Percentiles rank a stretch among this genome's conserved stretches.
phyloP scores from a whole-genome alignment of 1,284 basidiomycete genomes.

The Pseudozyma tsukubaensis region DNA sequence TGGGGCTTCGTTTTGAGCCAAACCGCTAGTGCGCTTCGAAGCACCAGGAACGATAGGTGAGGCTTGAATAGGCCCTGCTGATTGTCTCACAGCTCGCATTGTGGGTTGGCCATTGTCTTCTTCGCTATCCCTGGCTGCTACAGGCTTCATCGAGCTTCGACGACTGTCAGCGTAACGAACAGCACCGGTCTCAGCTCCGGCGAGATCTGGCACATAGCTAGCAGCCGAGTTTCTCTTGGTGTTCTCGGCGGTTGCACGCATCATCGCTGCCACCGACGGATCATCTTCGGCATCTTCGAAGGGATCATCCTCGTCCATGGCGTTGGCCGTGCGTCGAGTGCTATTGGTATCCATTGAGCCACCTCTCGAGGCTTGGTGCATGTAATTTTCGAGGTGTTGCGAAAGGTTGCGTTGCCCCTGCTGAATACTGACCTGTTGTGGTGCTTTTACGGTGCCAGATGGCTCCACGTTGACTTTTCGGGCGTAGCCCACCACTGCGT shows the following conservation, averaged over 20 bases:
- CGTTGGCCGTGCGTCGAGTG: constrained; percentile 7
- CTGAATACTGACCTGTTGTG: constrained; percentile 42
- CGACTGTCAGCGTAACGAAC: constrained; percentile 31
- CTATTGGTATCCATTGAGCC: constrained; percentile 24
- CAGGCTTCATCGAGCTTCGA: constrained; percentile 18
- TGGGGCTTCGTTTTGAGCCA: constrained; percentile 6
- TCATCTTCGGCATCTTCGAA: constrained; percentile 61
- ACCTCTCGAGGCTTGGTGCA: constrained; percentile 15
- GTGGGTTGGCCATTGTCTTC: constrained; percentile 17
- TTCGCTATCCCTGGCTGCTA: constrained; percentile 14
- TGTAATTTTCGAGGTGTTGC: constrained; percentile 46
- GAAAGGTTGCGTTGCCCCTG: constrained; percentile 42
- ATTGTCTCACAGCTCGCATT: constrained; percentile 27
- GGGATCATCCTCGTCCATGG: constrained; percentile 25
- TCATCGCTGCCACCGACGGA: constrained; percentile 13
- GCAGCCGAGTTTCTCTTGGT: constrained; percentile 42
- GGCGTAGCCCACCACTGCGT: constrained; percentile 46
- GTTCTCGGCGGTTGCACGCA: constrained; percentile 26
- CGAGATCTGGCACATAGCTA: constrained; percentile 43
- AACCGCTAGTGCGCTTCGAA: neutral
- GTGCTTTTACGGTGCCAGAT: constrained; percentile 28
- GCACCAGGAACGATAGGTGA: constrained; percentile 31
- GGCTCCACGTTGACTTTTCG: constrained; percentile 44
- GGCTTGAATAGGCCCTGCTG: constrained; percentile 17
- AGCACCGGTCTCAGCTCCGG: constrained; percentile 30